Base-by-base conservation (phyloP, 1,139 yeast species). In the Sugiyamaella neomexicana region DNA sequence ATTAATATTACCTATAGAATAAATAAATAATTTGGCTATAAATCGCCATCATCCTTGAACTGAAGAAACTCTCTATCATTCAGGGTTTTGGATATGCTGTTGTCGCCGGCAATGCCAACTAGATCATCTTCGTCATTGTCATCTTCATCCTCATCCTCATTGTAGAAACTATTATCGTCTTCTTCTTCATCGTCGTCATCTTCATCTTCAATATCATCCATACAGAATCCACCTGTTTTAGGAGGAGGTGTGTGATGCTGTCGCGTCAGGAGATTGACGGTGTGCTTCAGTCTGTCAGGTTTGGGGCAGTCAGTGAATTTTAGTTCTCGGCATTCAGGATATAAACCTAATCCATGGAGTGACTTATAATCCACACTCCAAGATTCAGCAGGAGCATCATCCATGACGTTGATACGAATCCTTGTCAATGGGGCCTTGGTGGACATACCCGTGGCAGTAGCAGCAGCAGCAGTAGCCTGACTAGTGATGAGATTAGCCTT, bases 231-330 rank as follows among this genome's bases (percentile, higher is more conserved):
- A 10, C 37, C 20, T 36, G 31, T 32, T 12, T 13, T 31, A 9
- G 53, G 53, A 7, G 56, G 56, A 9, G 56, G 56, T 9, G 53
- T 49, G 20, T 53, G 56, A 25, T 37, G 36, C 36, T 32, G 45
- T 36, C 47, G 34, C 2, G 55, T 36, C 17, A 42, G 37, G 9
- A 52, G 43, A 25, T 44, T 38, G 16, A 37, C 41, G 5, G 40
- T 32, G 29, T 29, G 39, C 34, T 15, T 36, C 20, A 46, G 12
- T 34, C 52, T 43, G 27, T 52, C 55, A 20, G 56, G 56, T 36
- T 50, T 53, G 15, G 56, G 56, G 29, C 56, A 53, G 38, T 53
- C 53, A 10, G 56, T 39, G 32, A 53, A 53, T 31, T 52, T 52
- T 10, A 45, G 51, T 2, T 32, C 49, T 17, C 49, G 36, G 16